Conservation (phyloP, 345 rosid genomes). For the Leavenworthia alabamica region DNA sequence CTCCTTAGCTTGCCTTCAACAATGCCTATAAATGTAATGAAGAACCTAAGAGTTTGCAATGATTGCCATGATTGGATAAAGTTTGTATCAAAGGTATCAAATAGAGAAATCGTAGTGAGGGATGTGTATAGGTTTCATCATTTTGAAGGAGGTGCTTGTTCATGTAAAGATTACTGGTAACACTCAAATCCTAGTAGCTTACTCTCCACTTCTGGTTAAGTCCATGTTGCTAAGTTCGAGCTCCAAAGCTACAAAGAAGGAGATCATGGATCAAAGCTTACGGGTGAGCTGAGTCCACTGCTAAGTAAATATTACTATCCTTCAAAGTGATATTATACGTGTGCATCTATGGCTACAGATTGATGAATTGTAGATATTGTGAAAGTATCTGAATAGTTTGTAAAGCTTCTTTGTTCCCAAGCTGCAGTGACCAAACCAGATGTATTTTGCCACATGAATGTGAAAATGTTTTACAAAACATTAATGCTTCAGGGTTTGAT, state of each 20-base stretch:
- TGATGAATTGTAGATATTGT: neutral
- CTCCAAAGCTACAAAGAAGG: too few species aligned
- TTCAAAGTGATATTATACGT: neutral
- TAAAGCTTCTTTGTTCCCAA: too few species aligned
- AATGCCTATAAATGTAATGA: constrained; percentile 66
- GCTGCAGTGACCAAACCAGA: too few species aligned
- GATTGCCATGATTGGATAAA: constrained; percentile 86
- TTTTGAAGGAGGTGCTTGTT: constrained; percentile 68
- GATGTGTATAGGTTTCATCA: constrained; percentile 83
- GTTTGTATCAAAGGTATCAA: constrained; percentile 67
- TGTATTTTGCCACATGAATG: too few species aligned
- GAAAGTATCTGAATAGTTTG: too few species aligned
- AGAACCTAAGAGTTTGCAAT: constrained; percentile 74
- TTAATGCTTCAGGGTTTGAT: too few species aligned
- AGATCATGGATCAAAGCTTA: too few species aligned
- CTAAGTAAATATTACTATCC: neutral
- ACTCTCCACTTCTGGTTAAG: neutral
- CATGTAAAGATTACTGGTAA: constrained; percentile 80
- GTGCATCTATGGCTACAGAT: neutral
- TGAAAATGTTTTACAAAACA: too few species aligned
- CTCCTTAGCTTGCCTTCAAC: constrained; percentile 56
- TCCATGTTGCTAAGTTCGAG: neutral
- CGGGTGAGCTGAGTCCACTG: too few species aligned
- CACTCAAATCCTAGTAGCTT: neutral
- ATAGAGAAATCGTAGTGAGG: constrained; percentile 53